These are phyloP conservation scores for Aspergillus homomorphus DNA, from an alignment of 495 filamentous ascomycete species.

Conservation along the genomic window DNA sequence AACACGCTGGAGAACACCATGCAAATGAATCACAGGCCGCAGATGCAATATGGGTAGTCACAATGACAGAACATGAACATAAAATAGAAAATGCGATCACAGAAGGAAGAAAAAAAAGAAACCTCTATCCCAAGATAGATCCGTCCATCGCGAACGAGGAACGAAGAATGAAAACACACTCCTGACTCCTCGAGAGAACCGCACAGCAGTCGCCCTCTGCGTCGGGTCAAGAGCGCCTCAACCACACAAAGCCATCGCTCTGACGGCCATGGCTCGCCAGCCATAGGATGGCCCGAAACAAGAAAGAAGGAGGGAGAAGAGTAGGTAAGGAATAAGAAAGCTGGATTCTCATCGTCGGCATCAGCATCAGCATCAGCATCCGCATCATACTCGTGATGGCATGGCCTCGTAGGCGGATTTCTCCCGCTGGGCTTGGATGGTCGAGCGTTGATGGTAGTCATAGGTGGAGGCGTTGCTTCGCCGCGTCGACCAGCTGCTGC, in stretches of 20 bases:
- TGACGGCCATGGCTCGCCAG: neutral
- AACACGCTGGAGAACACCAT: neutral
- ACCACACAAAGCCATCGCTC: slow-evolving; percentile 10
- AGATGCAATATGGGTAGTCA: neutral
- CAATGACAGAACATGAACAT: too few species aligned
- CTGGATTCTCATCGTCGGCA: neutral
- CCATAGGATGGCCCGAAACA: neutral
- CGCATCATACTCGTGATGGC: slow-evolving; percentile 12
- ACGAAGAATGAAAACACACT: neutral
- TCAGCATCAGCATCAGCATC: slow-evolving; percentile 2
- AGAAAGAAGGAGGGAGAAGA: neutral
- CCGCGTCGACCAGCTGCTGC: slow-evolving; percentile 12
- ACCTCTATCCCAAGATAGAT: neutral
- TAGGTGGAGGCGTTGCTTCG: slow-evolving; percentile 4
- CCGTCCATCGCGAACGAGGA: neutral
- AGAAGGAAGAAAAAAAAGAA: neutral
- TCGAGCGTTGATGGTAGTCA: slow-evolving; percentile 28
- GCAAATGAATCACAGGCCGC: neutral
- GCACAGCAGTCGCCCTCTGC: slow-evolving; percentile 17
- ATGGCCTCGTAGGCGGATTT: slow-evolving; percentile 7
- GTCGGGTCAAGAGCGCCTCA: neutral
- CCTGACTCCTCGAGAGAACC: slow-evolving; percentile 1
- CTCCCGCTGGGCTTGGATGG: slow-evolving; percentile 24
- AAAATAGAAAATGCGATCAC: neutral
- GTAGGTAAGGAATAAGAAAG: neutral